These are phyloP conservation scores for Trichosporon coremiiforme DNA, from an alignment of 1,284 basidiomycete species.

Conservation along the genomic window DNA sequence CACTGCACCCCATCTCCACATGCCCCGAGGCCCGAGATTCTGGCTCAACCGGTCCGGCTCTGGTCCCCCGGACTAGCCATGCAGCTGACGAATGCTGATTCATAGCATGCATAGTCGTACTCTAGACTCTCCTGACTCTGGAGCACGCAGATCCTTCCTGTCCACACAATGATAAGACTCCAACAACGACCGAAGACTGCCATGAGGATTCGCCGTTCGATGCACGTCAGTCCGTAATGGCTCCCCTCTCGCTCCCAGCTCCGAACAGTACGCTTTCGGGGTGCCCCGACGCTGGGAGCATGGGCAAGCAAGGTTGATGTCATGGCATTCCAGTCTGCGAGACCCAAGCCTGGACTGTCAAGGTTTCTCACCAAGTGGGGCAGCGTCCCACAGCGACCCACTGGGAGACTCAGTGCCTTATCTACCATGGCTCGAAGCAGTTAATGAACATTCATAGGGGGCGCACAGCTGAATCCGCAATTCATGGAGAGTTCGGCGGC, in stretches of 20 bases:
- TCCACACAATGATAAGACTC: not conserved
- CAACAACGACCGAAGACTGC: too few species aligned
- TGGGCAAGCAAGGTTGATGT: not conserved
- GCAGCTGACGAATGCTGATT: not conserved
- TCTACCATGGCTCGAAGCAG: not conserved
- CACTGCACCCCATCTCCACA: conserved; percentile 2
- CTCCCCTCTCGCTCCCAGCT: not conserved
- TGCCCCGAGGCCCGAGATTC: not conserved
- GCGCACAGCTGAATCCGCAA: not conserved
- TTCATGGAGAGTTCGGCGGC: not conserved
- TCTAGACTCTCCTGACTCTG: not conserved
- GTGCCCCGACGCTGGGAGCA: not conserved
- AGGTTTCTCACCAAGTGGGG: not conserved
- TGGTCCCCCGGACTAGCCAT: not conserved
- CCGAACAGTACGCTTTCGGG: not conserved
- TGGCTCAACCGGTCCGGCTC: not conserved
- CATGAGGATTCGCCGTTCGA: conserved; percentile 11
- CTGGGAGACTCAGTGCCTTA: not conserved
- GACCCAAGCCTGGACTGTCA: not conserved
- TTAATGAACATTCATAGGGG: not conserved
- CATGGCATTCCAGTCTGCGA: not conserved
- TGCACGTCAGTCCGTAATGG: not conserved
- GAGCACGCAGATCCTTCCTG: not conserved
- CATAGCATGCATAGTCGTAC: not conserved
- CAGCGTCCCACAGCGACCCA: not conserved